Conservation (phyloP, 78 protist genomes). For the Neovahlkampfia damariscottae region DNA sequence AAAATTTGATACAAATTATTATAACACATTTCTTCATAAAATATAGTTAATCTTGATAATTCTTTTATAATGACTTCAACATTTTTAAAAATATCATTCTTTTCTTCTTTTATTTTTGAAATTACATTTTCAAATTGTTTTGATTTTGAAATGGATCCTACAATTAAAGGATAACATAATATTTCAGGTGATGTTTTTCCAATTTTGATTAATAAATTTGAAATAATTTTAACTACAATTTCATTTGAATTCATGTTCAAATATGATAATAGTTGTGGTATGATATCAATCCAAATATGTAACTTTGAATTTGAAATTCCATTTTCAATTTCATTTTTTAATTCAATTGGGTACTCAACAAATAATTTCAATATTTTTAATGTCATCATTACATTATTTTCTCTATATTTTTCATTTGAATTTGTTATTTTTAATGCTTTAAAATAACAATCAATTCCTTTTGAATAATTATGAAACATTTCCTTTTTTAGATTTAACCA, state of each 20-base stretch:
- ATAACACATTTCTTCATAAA: neutral
- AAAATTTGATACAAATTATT: neutral
- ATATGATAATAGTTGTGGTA: conserved; percentile 17
- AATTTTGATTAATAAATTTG: neutral
- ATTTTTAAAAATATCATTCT: neutral
- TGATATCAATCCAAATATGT: conserved; percentile 2
- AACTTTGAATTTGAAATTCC: neutral
- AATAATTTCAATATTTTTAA: conserved; percentile 6
- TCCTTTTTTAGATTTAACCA: neutral
- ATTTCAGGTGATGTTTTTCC: neutral
- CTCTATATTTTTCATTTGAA: neutral
- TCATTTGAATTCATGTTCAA: neutral
- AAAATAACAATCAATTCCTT: neutral
- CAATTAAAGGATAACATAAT: conserved; percentile 12
- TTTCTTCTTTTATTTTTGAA: neutral
- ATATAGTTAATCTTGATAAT: neutral
- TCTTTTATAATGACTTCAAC: neutral
- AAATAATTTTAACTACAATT: neutral
- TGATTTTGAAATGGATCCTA: neutral
- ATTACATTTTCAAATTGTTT: neutral
- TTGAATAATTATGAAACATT: neutral
- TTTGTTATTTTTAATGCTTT: neutral
- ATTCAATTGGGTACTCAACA: neutral
- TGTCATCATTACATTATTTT: conserved; percentile 4
- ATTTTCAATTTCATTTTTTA: neutral